Base-by-base conservation (phyloP, 75 land plant species). In the Pinus taeda region DNA sequence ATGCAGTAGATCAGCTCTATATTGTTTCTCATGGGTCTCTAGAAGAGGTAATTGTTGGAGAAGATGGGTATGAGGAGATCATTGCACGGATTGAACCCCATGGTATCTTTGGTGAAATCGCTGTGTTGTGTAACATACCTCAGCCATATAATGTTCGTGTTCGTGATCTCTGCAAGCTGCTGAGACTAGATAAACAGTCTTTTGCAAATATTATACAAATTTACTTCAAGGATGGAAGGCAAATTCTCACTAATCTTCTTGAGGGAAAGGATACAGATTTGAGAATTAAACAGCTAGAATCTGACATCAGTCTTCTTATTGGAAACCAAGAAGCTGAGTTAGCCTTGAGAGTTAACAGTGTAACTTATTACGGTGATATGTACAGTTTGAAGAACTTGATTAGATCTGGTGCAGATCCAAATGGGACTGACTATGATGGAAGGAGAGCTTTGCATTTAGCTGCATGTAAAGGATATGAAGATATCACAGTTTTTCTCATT, bases 71-170 rank as follows among this genome's bases (percentile, higher is more conserved):
- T 39, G 91, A 89, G 75, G 90, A 86, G 29, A 83, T 79, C 9
- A 37, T 89, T 45, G 37, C 83, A 24, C 15, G 33, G 36, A 77
- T 93, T 9, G 81, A 77, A 66, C 78, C 82, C 37, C 71, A 85
- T 57, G 76, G 69, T 67, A 84, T 83, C 17, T 91, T 89, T 83
- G 96, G 96, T 55, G 96, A 93, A 59, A 74, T 88, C 60, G 91
- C 94, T 49, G 79, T 90, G 24, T 81, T 93, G 17, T 93, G 90
- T 90, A 91, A 90, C 79, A 86, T 92, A 72, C 92, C 92, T 67
- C 96, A 93, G 57, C 96, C 96, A 13, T 90, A 88, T 75, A 89
- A 92, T 15, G 90, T 93, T 73, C 87, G 89, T 17, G 94, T 92
- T 66, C 81, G 85, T 57, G 90, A 92, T 74, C 77, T 92, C 2